Conservation (phyloP, 192 early-diverging fungal species). For the Gorgonomyces haynaldii region DNA sequence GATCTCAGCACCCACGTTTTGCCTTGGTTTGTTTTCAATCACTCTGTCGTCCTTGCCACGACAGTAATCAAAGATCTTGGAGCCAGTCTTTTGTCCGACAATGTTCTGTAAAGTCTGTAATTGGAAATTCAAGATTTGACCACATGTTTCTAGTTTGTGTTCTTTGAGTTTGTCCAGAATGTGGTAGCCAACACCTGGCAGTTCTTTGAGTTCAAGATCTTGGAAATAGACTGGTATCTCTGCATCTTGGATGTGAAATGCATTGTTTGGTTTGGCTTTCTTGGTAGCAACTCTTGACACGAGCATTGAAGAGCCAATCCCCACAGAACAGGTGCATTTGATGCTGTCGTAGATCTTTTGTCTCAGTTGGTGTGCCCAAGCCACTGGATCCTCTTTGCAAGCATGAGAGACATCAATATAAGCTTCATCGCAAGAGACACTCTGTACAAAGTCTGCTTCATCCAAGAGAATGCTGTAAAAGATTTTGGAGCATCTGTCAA, state of each 20-base stretch:
- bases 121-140: constrained; percentile 18
- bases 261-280: constrained; percentile 61
- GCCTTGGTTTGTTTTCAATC: constrained; percentile 53
- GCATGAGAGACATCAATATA: constrained; percentile 53
- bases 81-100: constrained; percentile 62
- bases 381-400: constrained; percentile 11
- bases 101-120: constrained; percentile 39
- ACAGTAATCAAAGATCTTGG: constrained; percentile 54
- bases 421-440: constrained; percentile 79
- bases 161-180: constrained; percentile 30
- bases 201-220: constrained; percentile 19
- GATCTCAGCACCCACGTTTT: constrained; percentile 73
- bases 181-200: constrained; percentile 53
- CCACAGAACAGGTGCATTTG: constrained; percentile 61
- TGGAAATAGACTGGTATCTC: constrained; percentile 5
- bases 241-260: constrained; percentile 1
- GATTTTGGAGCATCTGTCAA: constrained; percentile 41
- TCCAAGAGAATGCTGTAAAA: constrained; percentile 61
- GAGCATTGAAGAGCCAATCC: constrained; percentile 61
- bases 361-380: constrained; percentile 18
- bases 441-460: constrained; percentile 59
- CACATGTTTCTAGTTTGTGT: constrained; percentile 20
- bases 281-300: constrained; percentile 62
- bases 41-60: constrained; percentile 64
- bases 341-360: constrained; percentile 26